phyloP scores from a whole-genome alignment of 2,329 filamentous ascomycete species.

The Trichoderma lentiforme region DNA sequence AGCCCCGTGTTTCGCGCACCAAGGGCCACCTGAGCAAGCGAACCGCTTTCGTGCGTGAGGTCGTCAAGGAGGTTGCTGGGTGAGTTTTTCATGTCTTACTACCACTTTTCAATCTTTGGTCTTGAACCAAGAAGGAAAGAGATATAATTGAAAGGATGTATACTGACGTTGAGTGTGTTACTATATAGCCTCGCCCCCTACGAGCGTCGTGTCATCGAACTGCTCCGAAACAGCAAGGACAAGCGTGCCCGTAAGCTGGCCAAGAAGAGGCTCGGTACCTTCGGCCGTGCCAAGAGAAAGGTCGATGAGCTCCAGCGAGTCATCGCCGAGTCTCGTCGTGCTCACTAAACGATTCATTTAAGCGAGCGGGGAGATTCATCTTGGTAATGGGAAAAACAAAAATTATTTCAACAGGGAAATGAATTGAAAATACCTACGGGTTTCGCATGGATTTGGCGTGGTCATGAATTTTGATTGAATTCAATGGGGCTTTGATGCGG shows the following conservation, averaged over 20 bases:
- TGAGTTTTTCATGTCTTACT: conserved; percentile 45
- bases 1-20: conserved; percentile 76
- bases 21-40: conserved; percentile 97
- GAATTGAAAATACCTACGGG: conserved; percentile 18
- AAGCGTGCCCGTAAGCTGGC: conserved; percentile 98
- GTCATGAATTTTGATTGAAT: conserved; percentile 32
- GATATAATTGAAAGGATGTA: not conserved
- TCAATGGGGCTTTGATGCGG: conserved; percentile 9
- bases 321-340: conserved; percentile 88
- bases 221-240: conserved; percentile 98
- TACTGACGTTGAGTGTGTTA: not conserved
- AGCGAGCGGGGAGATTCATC: not conserved
- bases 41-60: conserved; percentile 92
- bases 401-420: not conserved
- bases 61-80: conserved; percentile 98
- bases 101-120: not conserved
- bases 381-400: not conserved
- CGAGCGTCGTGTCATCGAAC: conserved; percentile 98
- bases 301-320: conserved; percentile 98
- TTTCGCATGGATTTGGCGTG: conserved; percentile 36
- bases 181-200: conserved; percentile 77
- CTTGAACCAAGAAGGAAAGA: not conserved
- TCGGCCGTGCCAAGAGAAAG: conserved; percentile 98
- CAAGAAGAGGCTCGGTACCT: conserved; percentile 99
- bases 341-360: conserved; percentile 48